Evolutionary conservation across 140 eudicot genomes (phyloP), one percentile per base, ranked within the genome.

Genomic region (Cichorium intybus): DNA sequence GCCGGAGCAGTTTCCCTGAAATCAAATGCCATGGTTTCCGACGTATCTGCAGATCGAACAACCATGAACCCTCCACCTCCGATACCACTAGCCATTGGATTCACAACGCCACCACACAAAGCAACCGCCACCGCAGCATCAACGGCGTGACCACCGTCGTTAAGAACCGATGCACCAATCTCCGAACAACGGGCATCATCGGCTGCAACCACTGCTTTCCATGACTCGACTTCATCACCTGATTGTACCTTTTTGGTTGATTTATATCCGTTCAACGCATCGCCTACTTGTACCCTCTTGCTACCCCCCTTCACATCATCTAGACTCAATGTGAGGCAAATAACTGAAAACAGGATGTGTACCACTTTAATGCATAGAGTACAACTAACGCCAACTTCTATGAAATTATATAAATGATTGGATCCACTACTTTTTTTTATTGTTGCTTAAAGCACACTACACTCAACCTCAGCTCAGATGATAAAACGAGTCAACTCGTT

Each of bases 61-160:
- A 91, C 74, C 98, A 91, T 87, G 70, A 91, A 91, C 47, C 80
- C 96, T 24, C 98, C 98, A 4, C 98, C 98, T 4, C 98, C 98
- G 0, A 91, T 83, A 7, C 96, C 98, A 54, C 98, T 91, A 24
- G 95, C 77, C 87, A 81, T 77, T 0, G 96, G 81, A 68, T 80
- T 85, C 27, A 91, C 95, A 16, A 91, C 84, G 9, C 98, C 98
- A 10, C 74, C 83, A 77, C 98, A 91, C 66, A 85, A 41, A 7
- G 98, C 89, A 27, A 89, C 83, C 0, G 96, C 86, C 49, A 91
- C 98, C 3, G 98, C 87, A 0, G 98, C 96, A 85, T 91, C 96
- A 21, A 91, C 92, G 0, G 98, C 98, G 46, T 91, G 98, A 50
- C 98, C 98, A 1, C 96, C 96, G 23, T 49, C 66, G 43, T 60